Conservation (phyloP, 345 rosid genomes). For the Pistacia vera region DNA sequence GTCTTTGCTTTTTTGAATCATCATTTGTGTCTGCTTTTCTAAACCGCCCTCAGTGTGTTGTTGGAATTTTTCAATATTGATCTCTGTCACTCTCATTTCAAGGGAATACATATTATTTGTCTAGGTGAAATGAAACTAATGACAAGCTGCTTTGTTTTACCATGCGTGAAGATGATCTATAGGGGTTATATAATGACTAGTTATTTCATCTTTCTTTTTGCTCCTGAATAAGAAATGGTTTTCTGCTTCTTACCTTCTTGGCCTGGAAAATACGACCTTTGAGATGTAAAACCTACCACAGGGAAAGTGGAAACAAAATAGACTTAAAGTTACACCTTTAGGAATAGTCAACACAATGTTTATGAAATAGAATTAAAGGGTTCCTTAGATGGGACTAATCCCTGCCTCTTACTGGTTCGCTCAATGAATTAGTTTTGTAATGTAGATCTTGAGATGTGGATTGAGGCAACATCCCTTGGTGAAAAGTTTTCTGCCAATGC, state of each 20-base stretch:
- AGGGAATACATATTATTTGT: no score
- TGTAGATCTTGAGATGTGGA: neutral
- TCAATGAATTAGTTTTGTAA: neutral
- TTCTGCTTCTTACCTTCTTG: neutral
- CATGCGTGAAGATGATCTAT: neutral
- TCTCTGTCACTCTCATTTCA: neutral
- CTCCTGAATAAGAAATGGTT: constrained; percentile 2
- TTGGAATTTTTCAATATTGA: neutral
- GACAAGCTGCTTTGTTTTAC: neutral
- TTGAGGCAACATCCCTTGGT: neutral
- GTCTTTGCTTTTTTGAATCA: constrained; percentile 3
- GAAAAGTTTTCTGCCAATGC: neutral
- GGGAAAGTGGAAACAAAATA: neutral
- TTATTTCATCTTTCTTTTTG: neutral
- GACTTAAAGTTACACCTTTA: neutral
- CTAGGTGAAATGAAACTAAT: neutral
- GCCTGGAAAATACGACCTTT: neutral
- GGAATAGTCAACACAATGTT: neutral
- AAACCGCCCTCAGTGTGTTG: neutral
- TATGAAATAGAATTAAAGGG: neutral
- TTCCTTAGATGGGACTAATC: neutral
- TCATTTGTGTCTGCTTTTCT: neutral
- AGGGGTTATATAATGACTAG: neutral
- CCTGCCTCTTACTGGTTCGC: neutral
- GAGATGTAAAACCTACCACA: neutral